Evolutionary conservation across 768 basidiomycete species (phyloP), one percentile per base, ranked within the genome.

Genomic region (Daedaleopsis sinensis): DNA sequence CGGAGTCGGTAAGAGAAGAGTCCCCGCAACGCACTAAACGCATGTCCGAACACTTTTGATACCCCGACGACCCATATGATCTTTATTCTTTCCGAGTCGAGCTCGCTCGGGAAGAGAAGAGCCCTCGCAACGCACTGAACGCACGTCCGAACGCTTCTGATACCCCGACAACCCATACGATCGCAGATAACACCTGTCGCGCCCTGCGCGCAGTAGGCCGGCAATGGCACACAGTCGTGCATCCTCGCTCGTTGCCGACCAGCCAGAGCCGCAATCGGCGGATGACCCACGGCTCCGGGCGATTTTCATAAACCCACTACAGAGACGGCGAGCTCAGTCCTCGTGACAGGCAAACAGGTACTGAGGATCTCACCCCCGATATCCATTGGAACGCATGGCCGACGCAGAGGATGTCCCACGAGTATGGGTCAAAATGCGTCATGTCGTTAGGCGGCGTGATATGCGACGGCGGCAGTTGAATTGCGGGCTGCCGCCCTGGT

Each of bases 391-490:
- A 56, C 9, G 7, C 13, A n/a, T 4, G 27, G 7, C 55, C 46
- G 8, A 56, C 18, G 48, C 57, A 58, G 39, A 51, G 52, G 5
- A 58, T 39, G 19, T 58, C 57, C 48, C 48, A 58, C 1, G 57
- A 43, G 39, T 58, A 58, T 7, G 57, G 49, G 18, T 58, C 57
- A 12, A 58, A 32, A 5, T 51, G 18, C 5, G 4, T 18, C 18
- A 51, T 12, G 6, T 23, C 49, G 39, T 11, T 18, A 0, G 57
- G 57, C 7, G 37, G 37, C 4, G 6, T 18, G 3, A 32, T 1
- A 19, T 51, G 48, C 5, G 49, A n/a, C 4, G 27, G 36, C 5
- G 57, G 57, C 18, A 58, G 38, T 1, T 23, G 1, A 2, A 52
- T 42, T 0, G 49, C 21, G 1, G 15, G 42, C 18, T 58, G 57